Evolutionary conservation across 805 yeast species (phyloP).

Genomic region (Komagataella pseudopastoris): DNA sequence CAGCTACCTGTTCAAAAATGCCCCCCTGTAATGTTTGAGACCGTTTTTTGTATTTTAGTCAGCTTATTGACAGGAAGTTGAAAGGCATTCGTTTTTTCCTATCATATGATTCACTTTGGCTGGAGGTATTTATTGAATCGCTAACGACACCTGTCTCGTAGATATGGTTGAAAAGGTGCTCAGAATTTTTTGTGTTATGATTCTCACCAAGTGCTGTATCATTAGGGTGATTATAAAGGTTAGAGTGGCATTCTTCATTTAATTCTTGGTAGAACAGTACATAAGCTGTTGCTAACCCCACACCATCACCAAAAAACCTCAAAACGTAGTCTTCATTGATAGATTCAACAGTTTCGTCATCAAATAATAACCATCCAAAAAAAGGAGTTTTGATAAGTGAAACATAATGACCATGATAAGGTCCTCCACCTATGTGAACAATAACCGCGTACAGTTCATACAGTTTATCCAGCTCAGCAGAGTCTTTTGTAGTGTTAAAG

Average conservation of each 20-base stretch:
- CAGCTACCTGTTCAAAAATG: constrained; percentile 71
- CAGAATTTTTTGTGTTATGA: background rate
- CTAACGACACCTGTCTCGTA: background rate
- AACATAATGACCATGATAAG: constrained; percentile 95
- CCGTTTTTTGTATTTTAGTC: background rate
- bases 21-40: constrained; percentile 10
- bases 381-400: constrained; percentile 66
- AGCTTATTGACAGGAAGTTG: constrained; percentile 8
- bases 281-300: constrained; percentile 86
- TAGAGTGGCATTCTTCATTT: constrained; percentile 21
- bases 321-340: constrained; percentile 75
- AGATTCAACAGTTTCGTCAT: constrained; percentile 88
- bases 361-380: constrained; percentile 85
- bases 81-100: constrained; percentile 9
- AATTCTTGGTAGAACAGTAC: constrained; percentile 67
- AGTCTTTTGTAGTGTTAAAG: constrained; percentile 50
- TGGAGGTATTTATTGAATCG: background rate
- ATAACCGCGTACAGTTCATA: constrained; percentile 81
- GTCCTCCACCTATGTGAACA: constrained; percentile 95
- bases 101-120: background rate
- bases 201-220: background rate
- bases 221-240: background rate
- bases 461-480: constrained; percentile 35
- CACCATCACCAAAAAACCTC: constrained; percentile 78
- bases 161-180: background rate